Evolutionary conservation across 176 grass and related monocot genomes (phyloP).

Genomic region (Triticum urartu): DNA sequence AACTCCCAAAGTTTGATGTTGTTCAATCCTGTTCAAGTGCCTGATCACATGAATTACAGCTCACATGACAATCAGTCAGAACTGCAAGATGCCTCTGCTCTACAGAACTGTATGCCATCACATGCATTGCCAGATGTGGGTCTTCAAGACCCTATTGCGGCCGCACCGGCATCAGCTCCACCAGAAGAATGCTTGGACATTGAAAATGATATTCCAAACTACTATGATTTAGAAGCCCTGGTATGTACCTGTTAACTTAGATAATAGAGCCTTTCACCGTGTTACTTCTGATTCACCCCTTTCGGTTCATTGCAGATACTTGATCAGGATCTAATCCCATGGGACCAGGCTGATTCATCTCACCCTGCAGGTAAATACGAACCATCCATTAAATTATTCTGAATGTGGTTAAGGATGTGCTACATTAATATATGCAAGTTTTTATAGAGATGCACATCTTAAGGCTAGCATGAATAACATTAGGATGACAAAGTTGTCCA

Average conservation of each 20-base stretch:
- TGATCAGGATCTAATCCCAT: conserved; percentile 61
- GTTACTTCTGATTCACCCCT: conserved; percentile 13
- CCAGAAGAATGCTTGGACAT: conserved; percentile 50
- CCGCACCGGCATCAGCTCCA: conserved; percentile 37
- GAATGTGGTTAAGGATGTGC: conserved; percentile 6
- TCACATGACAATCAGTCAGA: conserved; percentile 38
- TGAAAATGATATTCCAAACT: conserved; percentile 64
- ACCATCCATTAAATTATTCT: not conserved
- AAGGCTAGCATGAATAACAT: conserved; percentile 9
- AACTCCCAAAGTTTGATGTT: conserved; percentile 32
- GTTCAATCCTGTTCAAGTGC: conserved; percentile 34
- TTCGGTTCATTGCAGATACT: conserved; percentile 53
- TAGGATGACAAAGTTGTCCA: not conserved
- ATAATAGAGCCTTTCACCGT: not conserved
- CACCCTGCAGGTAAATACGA: conserved; percentile 56
- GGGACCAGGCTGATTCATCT: conserved; percentile 50
- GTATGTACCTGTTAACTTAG: conserved; percentile 44
- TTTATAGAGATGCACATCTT: conserved; percentile 6
- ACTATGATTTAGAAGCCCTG: conserved; percentile 68
- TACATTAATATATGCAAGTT: conserved; percentile 11
- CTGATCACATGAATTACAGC: conserved; percentile 41
- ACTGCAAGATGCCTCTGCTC: conserved; percentile 30
- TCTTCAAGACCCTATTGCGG: conserved; percentile 36
- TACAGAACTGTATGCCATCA: conserved; percentile 39
- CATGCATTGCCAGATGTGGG: conserved; percentile 36